Evolutionary conservation across 169 alveolate genomes (phyloP).

Genomic region (Ichthyophthirius multifiliis): DNA sequence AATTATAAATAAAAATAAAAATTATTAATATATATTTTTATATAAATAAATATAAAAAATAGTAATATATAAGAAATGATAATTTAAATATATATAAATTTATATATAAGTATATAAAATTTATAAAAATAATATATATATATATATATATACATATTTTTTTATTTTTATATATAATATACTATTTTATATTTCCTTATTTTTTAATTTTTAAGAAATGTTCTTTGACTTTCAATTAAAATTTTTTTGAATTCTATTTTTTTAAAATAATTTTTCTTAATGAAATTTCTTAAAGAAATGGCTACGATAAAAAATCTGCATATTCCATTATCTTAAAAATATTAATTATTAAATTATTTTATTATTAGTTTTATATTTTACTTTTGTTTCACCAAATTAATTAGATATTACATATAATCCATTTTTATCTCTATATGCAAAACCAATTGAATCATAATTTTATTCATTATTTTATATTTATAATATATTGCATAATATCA

Average conservation of each 20-base stretch:
- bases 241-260: background rate
- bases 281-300: slow-evolving; percentile 16
- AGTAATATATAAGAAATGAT: background rate
- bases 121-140: too few relatives aligned
- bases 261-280: slow-evolving; percentile 6
- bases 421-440: slow-evolving; percentile 7
- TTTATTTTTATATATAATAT: background rate
- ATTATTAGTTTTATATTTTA: background rate
- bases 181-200: background rate
- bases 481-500: background rate
- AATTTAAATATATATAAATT: too few relatives aligned
- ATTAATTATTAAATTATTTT: background rate
- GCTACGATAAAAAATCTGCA: slow-evolving; percentile 9
- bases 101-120: too few relatives aligned
- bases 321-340: background rate
- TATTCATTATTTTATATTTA: background rate
- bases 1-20: too few relatives aligned
- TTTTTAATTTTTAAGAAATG: background rate
- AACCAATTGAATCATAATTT: slow-evolving; percentile 17
- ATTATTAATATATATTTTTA: background rate
- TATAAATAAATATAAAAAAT: background rate
- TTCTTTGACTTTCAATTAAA: background rate
- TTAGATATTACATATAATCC: slow-evolving; percentile 4
- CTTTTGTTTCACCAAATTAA: slow-evolving; percentile 8
- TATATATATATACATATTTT: background rate